phyloP scores from a whole-genome alignment of 805 yeast species.

The Zygotorulaspora chibaensis region DNA sequence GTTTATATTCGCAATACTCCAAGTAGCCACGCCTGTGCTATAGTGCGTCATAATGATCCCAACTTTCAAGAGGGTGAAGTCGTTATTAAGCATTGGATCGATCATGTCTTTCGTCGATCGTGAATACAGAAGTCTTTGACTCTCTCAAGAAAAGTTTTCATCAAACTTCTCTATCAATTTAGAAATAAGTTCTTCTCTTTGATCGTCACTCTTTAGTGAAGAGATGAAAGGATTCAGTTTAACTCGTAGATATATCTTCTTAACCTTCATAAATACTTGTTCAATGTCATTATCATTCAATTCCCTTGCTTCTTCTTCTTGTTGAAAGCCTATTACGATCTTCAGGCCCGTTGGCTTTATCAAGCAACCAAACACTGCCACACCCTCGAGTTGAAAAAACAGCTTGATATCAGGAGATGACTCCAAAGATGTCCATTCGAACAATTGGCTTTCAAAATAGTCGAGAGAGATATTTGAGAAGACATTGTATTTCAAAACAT shows the following conservation, averaged over 20 bases:
- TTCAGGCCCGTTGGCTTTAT: constrained; percentile 30
- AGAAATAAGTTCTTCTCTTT: constrained; percentile 12
- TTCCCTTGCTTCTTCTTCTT: constrained; percentile 10
- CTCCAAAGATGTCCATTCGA: constrained; percentile 22
- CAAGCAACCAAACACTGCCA: constrained; percentile 29
- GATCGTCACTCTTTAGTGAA: constrained; percentile 2
- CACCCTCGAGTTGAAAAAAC: constrained; percentile 30
- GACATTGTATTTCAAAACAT: constrained; percentile 29
- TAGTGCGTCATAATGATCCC: constrained; percentile 55
- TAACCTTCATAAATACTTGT: constrained; percentile 22
- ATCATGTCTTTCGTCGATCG: constrained; percentile 36
- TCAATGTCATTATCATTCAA: constrained; percentile 9
- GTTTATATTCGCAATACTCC: constrained; percentile 60
- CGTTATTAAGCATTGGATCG: constrained; percentile 62
- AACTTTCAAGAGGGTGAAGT: constrained; percentile 65
- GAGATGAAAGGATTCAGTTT: constrained; percentile 29
- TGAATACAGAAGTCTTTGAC: background rate
- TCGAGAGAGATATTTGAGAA: constrained; percentile 33
- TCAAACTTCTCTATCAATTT: constrained; percentile 19
- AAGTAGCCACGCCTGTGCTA: constrained; percentile 78
- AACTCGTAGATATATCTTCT: constrained; percentile 23
- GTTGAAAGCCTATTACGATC: constrained; percentile 28
- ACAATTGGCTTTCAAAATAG: constrained; percentile 30
- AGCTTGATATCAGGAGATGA: constrained; percentile 16
- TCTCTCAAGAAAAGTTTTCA: constrained; percentile 7